phyloP scores from a whole-genome alignment of 1,284 basidiomycete genomes.

The Fistulinella cinereoalba region DNA sequence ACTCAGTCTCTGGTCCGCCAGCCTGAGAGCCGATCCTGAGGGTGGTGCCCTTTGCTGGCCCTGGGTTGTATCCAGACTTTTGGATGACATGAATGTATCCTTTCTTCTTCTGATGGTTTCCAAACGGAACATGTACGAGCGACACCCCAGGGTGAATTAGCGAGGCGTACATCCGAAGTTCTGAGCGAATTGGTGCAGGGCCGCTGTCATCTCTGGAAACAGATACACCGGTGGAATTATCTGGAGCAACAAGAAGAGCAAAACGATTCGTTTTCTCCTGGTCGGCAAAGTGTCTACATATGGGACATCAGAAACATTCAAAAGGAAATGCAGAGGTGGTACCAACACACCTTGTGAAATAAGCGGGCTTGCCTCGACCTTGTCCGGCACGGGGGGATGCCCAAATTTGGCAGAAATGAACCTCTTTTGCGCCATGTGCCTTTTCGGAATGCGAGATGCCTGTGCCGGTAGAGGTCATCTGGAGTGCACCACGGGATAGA shows the following conservation, averaged over 20 bases:
- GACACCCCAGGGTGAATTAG: constrained; percentile 56
- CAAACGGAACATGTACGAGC: constrained; percentile 50
- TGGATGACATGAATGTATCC: constrained; percentile 74
- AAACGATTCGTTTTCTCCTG: constrained; percentile 76
- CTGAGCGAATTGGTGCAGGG: constrained; percentile 70
- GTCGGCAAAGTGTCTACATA: constrained; percentile 67
- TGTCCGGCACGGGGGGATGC: constrained; percentile 54
- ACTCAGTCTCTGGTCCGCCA: constrained; percentile 32
- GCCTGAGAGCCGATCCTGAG: constrained; percentile 47
- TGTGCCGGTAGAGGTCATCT: constrained; percentile 87
- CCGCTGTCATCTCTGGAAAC: constrained; percentile 64
- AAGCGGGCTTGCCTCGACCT: constrained; percentile 61
- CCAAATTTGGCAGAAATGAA: constrained; percentile 92
- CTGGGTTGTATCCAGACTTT: constrained; percentile 70
- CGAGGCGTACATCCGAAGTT: constrained; percentile 62
- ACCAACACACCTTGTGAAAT: constrained; percentile 70
- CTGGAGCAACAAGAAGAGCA: constrained; percentile 70
- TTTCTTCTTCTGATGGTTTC: constrained; percentile 38
- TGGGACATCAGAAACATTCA: not conserved
- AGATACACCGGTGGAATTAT: constrained; percentile 51
- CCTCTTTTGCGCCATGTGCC: constrained; percentile 53
- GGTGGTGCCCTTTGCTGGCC: constrained; percentile 46
- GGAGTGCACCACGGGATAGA: constrained; percentile 83
- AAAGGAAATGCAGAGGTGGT: not conserved
- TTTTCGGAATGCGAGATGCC: constrained; percentile 86